phyloP scores from a whole-genome alignment of 2,329 filamentous ascomycete species.

The Apiospora marii region DNA sequence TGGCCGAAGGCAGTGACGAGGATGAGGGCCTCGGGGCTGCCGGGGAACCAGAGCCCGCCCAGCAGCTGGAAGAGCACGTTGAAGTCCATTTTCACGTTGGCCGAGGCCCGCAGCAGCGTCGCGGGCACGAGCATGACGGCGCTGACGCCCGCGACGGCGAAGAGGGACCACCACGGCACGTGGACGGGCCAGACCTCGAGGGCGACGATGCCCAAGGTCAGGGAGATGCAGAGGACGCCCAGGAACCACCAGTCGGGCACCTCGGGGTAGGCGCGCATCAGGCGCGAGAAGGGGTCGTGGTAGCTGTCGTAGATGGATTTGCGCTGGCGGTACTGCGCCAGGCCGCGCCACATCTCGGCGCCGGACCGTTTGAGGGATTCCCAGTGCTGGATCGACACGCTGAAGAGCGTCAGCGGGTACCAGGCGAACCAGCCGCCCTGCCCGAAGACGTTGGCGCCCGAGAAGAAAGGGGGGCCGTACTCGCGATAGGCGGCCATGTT shows the following conservation, averaged over 20 bases:
- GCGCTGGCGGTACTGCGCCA: constrained; percentile 49
- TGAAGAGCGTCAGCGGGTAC: constrained; percentile 60
- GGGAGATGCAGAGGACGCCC: constrained; percentile 47
- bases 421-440: constrained; percentile 49
- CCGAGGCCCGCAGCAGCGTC: constrained; percentile 61
- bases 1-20: constrained; percentile 59
- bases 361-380: constrained; percentile 55
- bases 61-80: constrained; percentile 63
- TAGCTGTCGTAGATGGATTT: constrained; percentile 43
- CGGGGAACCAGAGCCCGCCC: constrained; percentile 56
- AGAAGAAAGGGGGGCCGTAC: constrained; percentile 64
- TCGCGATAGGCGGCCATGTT: constrained; percentile 58
- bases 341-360: constrained; percentile 52
- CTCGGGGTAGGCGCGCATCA: constrained; percentile 62
- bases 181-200: constrained; percentile 59
- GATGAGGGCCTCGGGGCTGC: constrained; percentile 61
- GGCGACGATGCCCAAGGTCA: constrained; percentile 54
- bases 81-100: constrained; percentile 58
- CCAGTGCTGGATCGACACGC: constrained; percentile 51
- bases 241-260: constrained; percentile 65
- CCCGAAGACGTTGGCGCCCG: constrained; percentile 51
- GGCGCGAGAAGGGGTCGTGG: constrained; percentile 55
- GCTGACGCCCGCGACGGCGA: constrained; percentile 58
- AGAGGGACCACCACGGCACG: constrained; percentile 58
- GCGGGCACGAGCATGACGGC: constrained; percentile 59